Evolutionary conservation across 768 basidiomycete genomes (phyloP).

Genomic region (Candolleomyces aberdarensis): DNA sequence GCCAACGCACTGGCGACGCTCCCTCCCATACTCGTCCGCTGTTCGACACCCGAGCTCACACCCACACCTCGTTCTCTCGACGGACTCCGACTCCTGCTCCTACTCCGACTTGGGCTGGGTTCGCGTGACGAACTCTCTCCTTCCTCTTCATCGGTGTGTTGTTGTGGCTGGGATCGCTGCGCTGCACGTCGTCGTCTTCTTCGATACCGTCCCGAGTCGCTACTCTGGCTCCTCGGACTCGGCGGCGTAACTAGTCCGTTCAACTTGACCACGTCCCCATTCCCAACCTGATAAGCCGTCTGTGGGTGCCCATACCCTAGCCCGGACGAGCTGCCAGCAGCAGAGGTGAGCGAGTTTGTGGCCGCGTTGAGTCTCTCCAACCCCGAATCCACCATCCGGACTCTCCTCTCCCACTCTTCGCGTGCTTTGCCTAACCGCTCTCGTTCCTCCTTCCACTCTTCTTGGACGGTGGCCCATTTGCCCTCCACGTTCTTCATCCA

Average conservation of each 20-base stretch:
- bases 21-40: no score
- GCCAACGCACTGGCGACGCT: no score
- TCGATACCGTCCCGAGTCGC: slow-evolving; percentile 53
- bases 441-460: slow-evolving; percentile 82
- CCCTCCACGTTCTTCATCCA: slow-evolving; percentile 83
- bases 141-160: slow-evolving; percentile 15
- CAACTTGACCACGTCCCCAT: slow-evolving; percentile 36
- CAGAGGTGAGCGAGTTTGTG: background rate
- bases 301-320: no score
- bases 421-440: slow-evolving; percentile 69
- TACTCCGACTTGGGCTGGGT: slow-evolving; percentile 16
- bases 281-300: slow-evolving; percentile 10
- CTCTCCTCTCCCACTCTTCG: slow-evolving; percentile 76
- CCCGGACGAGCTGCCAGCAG: no score
- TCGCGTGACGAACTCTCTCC: slow-evolving; percentile 17
- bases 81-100: no score
- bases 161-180: background rate
- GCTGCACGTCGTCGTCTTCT: slow-evolving; percentile 36
- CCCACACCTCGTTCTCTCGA: slow-evolving; percentile 8
- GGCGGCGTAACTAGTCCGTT: slow-evolving; percentile 70
- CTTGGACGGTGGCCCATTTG: slow-evolving; percentile 71
- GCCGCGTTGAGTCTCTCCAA: background rate
- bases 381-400: slow-evolving; percentile 21
- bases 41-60: background rate
- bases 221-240: slow-evolving; percentile 67